Percentiles rank a stretch among this genome's conserved stretches.
Conservation (phyloP, 2,329 filamentous ascomycete genomes). For the Beauveria bassiana region DNA sequence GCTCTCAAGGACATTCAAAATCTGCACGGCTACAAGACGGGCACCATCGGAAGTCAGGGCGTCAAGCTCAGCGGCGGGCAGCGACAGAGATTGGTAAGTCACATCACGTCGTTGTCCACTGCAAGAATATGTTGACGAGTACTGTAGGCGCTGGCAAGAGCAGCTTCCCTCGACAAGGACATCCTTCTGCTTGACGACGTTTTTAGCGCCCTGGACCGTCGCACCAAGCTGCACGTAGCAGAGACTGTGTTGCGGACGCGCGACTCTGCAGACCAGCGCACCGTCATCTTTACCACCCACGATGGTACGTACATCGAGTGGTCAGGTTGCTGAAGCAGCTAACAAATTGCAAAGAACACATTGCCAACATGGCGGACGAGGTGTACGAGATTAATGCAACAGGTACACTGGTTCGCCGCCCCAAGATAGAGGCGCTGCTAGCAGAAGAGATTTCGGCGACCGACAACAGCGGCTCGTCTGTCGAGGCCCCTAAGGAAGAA, state of each 20-base stretch:
- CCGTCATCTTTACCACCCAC: background rate
- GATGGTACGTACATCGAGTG: background rate
- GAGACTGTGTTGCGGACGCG: background rate
- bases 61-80: conserved; percentile 5
- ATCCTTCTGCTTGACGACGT: background rate
- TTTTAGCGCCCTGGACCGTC: background rate
- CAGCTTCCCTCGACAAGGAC: background rate
- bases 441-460: background rate
- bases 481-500: background rate
- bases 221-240: background rate
- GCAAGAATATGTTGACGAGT: background rate
- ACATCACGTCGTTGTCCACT: no score
- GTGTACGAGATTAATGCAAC: background rate
- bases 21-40: background rate
- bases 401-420: background rate
- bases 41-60: background rate
- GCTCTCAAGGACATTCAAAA: background rate
- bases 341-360: background rate
- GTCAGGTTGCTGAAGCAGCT: background rate
- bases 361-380: conserved; percentile 2
- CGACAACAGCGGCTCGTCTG: background rate
- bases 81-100: conserved; percentile 1
- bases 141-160: background rate
- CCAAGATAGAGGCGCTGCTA: background rate
- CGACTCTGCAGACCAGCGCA: background rate